Evolutionary conservation across 1,139 yeast species (phyloP).

Genomic region (Magnusiomyces tetraspermus): DNA sequence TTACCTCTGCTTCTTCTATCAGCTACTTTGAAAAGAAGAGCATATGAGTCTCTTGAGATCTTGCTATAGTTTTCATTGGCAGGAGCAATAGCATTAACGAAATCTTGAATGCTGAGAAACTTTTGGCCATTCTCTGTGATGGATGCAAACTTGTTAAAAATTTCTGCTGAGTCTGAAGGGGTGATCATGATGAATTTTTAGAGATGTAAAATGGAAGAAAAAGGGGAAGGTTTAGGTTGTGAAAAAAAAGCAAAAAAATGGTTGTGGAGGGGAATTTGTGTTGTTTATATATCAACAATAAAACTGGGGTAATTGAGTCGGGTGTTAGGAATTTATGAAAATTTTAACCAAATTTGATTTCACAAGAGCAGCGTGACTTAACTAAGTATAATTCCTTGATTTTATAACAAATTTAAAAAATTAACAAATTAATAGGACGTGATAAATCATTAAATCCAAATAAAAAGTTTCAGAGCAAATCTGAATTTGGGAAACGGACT

Average conservation of each 20-base stretch:
- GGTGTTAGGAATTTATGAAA: too few species aligned
- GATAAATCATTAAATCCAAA: too few species aligned
- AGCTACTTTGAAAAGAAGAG: slow-evolving; percentile 38
- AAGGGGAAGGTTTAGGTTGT: background rate
- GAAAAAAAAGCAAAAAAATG: background rate
- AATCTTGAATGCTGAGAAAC: slow-evolving; percentile 40
- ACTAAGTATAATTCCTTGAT: too few species aligned
- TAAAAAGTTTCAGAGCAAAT: too few species aligned
- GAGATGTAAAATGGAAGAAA: background rate
- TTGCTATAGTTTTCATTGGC: slow-evolving; percentile 36
- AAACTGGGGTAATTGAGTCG: too few species aligned
- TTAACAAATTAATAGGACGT: too few species aligned
- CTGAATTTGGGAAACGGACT: too few species aligned
- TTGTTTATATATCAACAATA: too few species aligned
- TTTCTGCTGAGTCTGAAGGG: slow-evolving; percentile 10
- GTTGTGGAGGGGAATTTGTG: too few species aligned
- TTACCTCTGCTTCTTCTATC: slow-evolving; percentile 31
- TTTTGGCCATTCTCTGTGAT: slow-evolving; percentile 32
- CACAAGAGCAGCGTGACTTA: too few species aligned
- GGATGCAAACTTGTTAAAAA: slow-evolving; percentile 12
- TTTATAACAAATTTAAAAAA: too few species aligned
- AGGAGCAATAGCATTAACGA: slow-evolving; percentile 37
- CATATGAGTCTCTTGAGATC: slow-evolving; percentile 36
- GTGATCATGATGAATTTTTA: background rate
- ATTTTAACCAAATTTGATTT: too few species aligned